Base-by-base conservation (phyloP, 73 alveolate species). In the Paramecium sexaurelia region DNA sequence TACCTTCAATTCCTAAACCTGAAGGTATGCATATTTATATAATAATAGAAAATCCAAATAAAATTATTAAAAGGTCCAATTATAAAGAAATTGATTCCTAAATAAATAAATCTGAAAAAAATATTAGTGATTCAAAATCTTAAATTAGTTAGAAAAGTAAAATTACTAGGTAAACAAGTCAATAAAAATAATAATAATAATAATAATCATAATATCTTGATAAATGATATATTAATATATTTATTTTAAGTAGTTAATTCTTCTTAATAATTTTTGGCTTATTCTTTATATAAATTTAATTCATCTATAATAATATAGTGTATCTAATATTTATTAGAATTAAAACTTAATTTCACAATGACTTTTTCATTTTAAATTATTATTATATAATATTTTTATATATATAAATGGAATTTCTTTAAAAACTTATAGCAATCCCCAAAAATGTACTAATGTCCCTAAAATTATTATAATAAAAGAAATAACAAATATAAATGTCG, bases 1-100 rank as follows among this genome's bases (percentile, higher is more conserved):
- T 78, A 43, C 90, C 90, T 6, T 20, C 41, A 0, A 20, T 78
- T 29, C 75, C 90, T 19, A 78, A 78, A 22, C 39, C 51, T 0
- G 75, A 41, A 43, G 87, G 87, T 73, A 73, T 11, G 10, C 3
- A 26, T 36, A 36, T 33, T 10, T 33, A 32, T n/a, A 73, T 73
- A 51, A 51, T 51, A 51, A 3, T 24, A 73, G 90, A 78, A 45
- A 78, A 78, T 29, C 40, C 68, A 0, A 78, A 78, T 45, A 78
- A 78, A 78, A 78, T 78, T 22, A 29, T 78, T 4, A 78, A 78
- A 27, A 37, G 90, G 20, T 78, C 90, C 9, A 78, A 78, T 33
- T 78, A 78, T 19, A 78, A 45, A 15, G 90, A 78, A 78, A 17
- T 17, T 6, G 90, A 78, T 78, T 20, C 45, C 3, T 61, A 56